Percentiles rank a stretch among this genome's conserved stretches.
Conservation (phyloP, 2,329 filamentous ascomycete genomes). For the Pseudocercospora pini-densiflorae region DNA sequence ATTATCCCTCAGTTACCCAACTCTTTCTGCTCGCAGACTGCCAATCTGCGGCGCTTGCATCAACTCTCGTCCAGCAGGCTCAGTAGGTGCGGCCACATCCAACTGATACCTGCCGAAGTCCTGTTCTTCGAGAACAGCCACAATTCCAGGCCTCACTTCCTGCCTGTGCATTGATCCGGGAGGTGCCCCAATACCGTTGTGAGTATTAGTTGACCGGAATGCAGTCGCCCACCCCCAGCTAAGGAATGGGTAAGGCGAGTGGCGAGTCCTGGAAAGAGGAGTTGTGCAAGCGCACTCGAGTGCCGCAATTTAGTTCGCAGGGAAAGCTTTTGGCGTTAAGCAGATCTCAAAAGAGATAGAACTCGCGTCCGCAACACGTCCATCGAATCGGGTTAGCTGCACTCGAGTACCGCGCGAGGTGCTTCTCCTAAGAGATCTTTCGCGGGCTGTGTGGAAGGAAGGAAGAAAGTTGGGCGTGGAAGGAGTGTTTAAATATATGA, state of each 20-base stretch:
- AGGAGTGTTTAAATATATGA: background rate
- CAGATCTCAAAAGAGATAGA: background rate
- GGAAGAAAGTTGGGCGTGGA: background rate
- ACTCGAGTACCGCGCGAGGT: background rate
- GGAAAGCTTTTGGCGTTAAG: background rate
- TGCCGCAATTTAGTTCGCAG: background rate
- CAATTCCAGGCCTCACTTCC: background rate
- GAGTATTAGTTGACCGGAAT: background rate
- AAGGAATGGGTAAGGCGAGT: background rate
- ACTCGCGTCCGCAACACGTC: conserved; percentile 1
- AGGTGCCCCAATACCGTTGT: background rate
- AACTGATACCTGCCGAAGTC: background rate
- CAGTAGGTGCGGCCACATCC: background rate
- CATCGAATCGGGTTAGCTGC: background rate
- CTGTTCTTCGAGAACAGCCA: background rate
- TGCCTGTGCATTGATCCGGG: background rate
- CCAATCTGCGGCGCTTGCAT: background rate
- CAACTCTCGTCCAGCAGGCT: background rate
- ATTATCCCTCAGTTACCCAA: background rate
- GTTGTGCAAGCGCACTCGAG: background rate
- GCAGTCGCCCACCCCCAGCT: background rate
- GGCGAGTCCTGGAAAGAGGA: background rate
- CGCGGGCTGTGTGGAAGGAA: background rate
- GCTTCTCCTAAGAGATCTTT: conserved; percentile 3
- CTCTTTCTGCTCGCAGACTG: background rate